These are phyloP conservation scores for Eucalyptus decipiens DNA, from an alignment of 345 rosid species.

Conservation along the genomic window DNA sequence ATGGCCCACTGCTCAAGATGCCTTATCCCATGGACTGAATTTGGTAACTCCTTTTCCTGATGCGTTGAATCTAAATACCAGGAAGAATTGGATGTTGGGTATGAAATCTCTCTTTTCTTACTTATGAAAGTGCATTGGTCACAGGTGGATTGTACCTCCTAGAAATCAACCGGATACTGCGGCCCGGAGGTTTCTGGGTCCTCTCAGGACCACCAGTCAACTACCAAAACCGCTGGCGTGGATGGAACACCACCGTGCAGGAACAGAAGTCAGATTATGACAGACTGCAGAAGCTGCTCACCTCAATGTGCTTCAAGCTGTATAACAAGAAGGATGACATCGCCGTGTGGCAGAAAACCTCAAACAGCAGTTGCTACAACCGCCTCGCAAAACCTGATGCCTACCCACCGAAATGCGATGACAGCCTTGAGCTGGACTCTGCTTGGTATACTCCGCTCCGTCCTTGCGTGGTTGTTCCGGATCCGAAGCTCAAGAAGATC, in stretches of 20 bases:
- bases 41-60: slow-evolving; percentile 34
- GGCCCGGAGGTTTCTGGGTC: slow-evolving; percentile 99
- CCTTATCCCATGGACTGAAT: slow-evolving; percentile 99
- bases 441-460: slow-evolving; percentile 98
- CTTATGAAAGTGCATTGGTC: background rate
- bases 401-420: slow-evolving; percentile 89
- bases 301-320: slow-evolving; percentile 88
- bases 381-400: slow-evolving; percentile 50
- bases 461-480: slow-evolving; percentile 77
- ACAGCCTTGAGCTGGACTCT: slow-evolving; percentile 86
- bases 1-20: slow-evolving; percentile 99
- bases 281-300: slow-evolving; percentile 60
- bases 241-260: slow-evolving; percentile 97
- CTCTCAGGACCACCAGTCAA: slow-evolving; percentile 97
- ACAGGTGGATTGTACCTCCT: slow-evolving; percentile 94
- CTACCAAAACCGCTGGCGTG: slow-evolving; percentile 84
- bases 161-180: slow-evolving; percentile 82
- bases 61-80: background rate
- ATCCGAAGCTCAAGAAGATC: slow-evolving; percentile 45
- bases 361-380: slow-evolving; percentile 61
- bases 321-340: slow-evolving; percentile 84
- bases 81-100: background rate
- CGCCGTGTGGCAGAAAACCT: slow-evolving; percentile 88
- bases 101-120: background rate
- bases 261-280: slow-evolving; percentile 82